Conservation (phyloP, 345 rosid genomes). For the Eucalyptus erythrocorys region DNA sequence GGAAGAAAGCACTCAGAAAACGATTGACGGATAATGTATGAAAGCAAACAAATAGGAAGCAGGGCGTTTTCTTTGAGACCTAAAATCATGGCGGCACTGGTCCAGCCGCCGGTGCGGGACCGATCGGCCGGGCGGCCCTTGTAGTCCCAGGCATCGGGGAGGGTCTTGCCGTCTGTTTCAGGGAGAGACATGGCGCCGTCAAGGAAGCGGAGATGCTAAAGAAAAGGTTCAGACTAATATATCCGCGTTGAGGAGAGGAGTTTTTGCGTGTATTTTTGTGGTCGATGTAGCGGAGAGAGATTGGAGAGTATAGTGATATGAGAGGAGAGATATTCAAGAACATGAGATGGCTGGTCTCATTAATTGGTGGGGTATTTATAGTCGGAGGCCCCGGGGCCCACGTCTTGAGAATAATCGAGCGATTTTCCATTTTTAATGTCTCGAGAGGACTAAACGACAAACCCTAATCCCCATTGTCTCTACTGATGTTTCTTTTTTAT, state of each 20-base stretch:
- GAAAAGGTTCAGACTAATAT: slow-evolving; percentile 13
- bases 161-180: slow-evolving; percentile 28
- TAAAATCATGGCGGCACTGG: slow-evolving; percentile 84
- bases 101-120: slow-evolving; percentile 79
- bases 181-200: slow-evolving; percentile 28
- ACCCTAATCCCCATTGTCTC: not conserved
- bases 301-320: not conserved
- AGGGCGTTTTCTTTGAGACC: slow-evolving; percentile 21
- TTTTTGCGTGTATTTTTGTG: not conserved
- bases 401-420: not conserved
- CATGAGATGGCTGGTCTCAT: not conserved
- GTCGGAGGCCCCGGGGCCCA: not conserved
- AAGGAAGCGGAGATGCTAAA: not conserved
- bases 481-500: not conserved
- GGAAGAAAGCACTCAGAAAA: not conserved
- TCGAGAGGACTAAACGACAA: not conserved
- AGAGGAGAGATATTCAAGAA: not conserved
- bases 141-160: slow-evolving; percentile 89
- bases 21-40: not conserved
- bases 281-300: not conserved
- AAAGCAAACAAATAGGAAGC: not conserved
- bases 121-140: slow-evolving; percentile 68
- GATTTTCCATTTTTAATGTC: not conserved
- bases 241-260: slow-evolving; percentile 11
- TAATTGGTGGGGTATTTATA: not conserved